Conservation (phyloP, 139 green algal species). For the Chlorella ohadii region DNA sequence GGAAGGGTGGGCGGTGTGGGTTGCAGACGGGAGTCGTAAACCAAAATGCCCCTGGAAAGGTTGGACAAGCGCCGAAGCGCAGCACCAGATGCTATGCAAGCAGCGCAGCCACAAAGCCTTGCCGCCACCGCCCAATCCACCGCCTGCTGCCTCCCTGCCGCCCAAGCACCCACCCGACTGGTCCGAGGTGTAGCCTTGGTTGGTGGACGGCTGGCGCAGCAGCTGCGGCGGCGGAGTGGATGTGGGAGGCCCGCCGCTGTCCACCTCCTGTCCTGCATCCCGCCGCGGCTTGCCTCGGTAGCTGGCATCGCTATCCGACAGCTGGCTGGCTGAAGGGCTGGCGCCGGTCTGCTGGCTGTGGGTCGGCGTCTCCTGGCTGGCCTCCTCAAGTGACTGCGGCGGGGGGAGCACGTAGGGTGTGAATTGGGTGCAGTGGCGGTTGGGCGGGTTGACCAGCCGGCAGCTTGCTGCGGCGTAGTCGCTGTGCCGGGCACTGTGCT, state of each 20-base stretch:
- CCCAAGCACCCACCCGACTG: constrained; percentile 18
- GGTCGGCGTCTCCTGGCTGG: constrained; percentile 17
- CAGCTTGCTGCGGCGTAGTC: too few relatives aligned
- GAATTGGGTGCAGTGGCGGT: too few relatives aligned
- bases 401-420: too few relatives aligned
- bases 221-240: background rate
- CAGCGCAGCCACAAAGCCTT: too few relatives aligned
- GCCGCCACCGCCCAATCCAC: too few relatives aligned
- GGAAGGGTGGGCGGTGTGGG: too few relatives aligned
- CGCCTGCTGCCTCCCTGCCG: background rate
- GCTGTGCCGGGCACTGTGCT: too few relatives aligned
- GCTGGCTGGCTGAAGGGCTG: constrained; percentile 37
- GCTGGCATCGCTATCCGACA: constrained; percentile 39
- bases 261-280: constrained; percentile 18
- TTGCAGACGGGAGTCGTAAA: too few relatives aligned
- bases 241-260: constrained; percentile 19
- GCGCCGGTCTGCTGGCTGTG: background rate
- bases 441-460: too few relatives aligned
- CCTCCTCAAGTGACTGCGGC: constrained; percentile 12
- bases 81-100: too few relatives aligned
- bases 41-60: too few relatives aligned
- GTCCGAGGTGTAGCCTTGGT: constrained; percentile 52
- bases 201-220: background rate
- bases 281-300: background rate
- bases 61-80: too few relatives aligned